Base-by-base conservation (phyloP, 2,329 filamentous ascomycete species). In the Neonectria magnoliae region DNA sequence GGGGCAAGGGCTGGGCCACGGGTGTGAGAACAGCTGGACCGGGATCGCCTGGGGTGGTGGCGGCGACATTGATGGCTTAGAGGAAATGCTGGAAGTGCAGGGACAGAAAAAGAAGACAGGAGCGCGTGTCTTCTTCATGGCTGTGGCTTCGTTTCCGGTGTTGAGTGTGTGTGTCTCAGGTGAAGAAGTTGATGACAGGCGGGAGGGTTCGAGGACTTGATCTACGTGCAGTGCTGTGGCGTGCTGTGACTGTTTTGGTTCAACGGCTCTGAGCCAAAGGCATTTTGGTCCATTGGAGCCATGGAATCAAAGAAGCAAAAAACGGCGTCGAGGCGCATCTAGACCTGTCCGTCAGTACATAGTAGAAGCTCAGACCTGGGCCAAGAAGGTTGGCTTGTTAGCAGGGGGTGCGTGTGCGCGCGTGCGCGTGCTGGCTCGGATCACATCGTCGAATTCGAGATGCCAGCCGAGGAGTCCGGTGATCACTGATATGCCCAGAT, bases 121-220 rank as follows among this genome's bases (percentile, higher is more conserved):
- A 50, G 44, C 20, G 48, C 54, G 31, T 52, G 52, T 68, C 62
- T 59, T 52, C 51, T 44, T 53, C 68, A 54, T 58, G 55, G 52
- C 69, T 54, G 54, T 47, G 63, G 31, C 64, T 65, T 67, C 65
- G 63, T 70, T 56, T 63, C 48, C 48, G 62, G 44, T 53, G 45
- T 59, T 54, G 41, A 56, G 60, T 65, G 62, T 31, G 53, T 51
- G 57, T 71, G 65, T 73, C 69, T 68, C 67, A 70, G 69, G 67
- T 67, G 68, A 66, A 61, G 62, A 64, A 64, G 58, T 66, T 65
- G 64, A 62, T 65, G 64, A 62, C 61, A 66, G 64, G 65, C 57
- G 66, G 65, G 61, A 53, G 52, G 50, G 64, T 47, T 67, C 64
- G 60, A 50, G 52, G 58, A 51, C 66, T 71, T 68, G 68, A 63